Evolutionary conservation across 2,329 filamentous ascomycete species (phyloP).

Genomic region (Botryosphaeria dothidea): DNA sequence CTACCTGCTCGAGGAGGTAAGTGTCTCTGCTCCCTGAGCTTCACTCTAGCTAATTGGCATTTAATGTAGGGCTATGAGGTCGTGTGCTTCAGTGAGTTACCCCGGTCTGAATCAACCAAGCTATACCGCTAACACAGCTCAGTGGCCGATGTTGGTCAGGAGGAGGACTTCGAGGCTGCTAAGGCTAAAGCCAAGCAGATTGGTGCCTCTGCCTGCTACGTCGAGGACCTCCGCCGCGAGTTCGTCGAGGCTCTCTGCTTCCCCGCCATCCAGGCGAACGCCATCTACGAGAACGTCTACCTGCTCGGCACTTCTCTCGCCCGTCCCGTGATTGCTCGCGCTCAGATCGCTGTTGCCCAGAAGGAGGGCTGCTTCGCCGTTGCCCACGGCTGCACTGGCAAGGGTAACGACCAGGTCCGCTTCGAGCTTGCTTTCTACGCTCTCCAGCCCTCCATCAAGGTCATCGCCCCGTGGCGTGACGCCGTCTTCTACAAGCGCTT

Average conservation of each 20-base stretch:
- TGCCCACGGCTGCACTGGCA: conserved; percentile 47
- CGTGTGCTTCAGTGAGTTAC: conserved; percentile 65
- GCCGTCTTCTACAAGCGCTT: conserved; percentile 71
- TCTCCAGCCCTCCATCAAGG: conserved; percentile 65
- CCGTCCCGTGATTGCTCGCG: conserved; percentile 69
- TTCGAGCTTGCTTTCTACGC: conserved; percentile 66
- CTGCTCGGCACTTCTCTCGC: conserved; percentile 64
- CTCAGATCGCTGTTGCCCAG: conserved; percentile 64
- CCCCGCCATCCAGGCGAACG: conserved; percentile 73
- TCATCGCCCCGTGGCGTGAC: conserved; percentile 74
- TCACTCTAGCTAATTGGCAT: conserved; percentile 37
- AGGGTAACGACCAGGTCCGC: conserved; percentile 65
- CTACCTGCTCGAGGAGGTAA: conserved; percentile 33
- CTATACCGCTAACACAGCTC: conserved; percentile 5
- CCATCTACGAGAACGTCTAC: conserved; percentile 62
- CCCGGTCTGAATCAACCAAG: conserved; percentile 32
- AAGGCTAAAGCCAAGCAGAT: conserved; percentile 71
- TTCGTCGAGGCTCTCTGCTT: conserved; percentile 82
- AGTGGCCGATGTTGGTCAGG: conserved; percentile 60
- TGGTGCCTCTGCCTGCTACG: conserved; percentile 65
- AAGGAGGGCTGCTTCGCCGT: conserved; percentile 60
- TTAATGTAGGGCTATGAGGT: conserved; percentile 63
- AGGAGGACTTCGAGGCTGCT: conserved; percentile 69
- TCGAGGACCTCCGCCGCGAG: conserved; percentile 67
- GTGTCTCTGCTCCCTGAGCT: conserved; percentile 22